A percentile compares a stretch with the other conserved stretches of the same genome.
Conservation (phyloP, 495 filamentous ascomycete species). For the Aspergillus coremiiformis region DNA sequence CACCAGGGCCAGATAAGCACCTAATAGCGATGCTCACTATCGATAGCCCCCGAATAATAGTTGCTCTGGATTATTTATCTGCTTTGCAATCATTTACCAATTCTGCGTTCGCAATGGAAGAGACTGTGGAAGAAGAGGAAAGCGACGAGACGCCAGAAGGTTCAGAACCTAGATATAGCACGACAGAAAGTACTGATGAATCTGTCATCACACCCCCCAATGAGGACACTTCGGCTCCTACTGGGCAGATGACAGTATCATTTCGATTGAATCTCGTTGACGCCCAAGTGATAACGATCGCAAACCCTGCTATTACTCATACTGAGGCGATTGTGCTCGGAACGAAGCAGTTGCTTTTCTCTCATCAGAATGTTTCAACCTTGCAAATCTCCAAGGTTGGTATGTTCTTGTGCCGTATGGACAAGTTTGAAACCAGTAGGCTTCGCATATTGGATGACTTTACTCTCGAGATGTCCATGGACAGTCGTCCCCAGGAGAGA, state of each 20-base stretch:
- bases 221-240: slow-evolving; percentile 23
- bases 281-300: slow-evolving; percentile 90
- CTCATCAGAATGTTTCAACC: slow-evolving; percentile 88
- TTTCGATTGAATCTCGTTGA: slow-evolving; percentile 92
- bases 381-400: slow-evolving; percentile 87
- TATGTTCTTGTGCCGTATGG: slow-evolving; percentile 99
- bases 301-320: slow-evolving; percentile 79
- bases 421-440: slow-evolving; percentile 79
- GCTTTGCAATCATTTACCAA: slow-evolving; percentile 77
- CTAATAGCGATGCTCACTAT: slow-evolving; percentile 89
- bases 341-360: slow-evolving; percentile 86
- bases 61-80: slow-evolving; percentile 91
- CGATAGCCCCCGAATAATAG: slow-evolving; percentile 89
- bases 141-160: slow-evolving; percentile 50
- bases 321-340: slow-evolving; percentile 95
- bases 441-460: slow-evolving; percentile 94
- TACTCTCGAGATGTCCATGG: slow-evolving; percentile 81
- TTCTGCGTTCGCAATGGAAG: slow-evolving; percentile 56
- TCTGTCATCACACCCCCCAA: slow-evolving; percentile 17
- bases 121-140: slow-evolving; percentile 49
- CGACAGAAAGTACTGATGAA: slow-evolving; percentile 24
- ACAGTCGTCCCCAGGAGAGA: slow-evolving; percentile 61
- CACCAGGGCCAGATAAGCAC: slow-evolving; percentile 73
- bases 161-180: slow-evolving; percentile 54
- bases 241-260: slow-evolving; percentile 61